Conservation (phyloP, 2,329 filamentous ascomycete genomes). For the Paramyrothecium roridum region DNA sequence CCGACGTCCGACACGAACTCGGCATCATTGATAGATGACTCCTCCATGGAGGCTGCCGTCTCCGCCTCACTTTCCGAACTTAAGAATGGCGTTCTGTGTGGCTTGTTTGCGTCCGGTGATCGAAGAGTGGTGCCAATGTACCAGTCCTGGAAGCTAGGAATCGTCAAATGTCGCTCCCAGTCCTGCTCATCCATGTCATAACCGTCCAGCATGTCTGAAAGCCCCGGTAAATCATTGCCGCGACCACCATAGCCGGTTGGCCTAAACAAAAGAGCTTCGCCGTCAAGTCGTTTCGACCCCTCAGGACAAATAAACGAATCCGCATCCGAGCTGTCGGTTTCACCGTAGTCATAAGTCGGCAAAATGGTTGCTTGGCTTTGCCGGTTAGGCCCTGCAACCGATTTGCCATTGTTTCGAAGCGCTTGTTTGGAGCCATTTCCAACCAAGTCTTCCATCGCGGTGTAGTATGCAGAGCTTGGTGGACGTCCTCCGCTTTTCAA, state of each 20-base stretch:
- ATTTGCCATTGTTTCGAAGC: too few species aligned
- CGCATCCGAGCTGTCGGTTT: constrained; percentile 21
- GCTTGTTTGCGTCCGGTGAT: not conserved
- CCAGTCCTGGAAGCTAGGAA: not conserved
- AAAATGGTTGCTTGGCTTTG: too few species aligned
- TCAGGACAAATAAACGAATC: constrained; percentile 21
- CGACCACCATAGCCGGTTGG: constrained; percentile 17
- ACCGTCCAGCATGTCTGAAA: constrained; percentile 17
- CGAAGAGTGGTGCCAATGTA: not conserved
- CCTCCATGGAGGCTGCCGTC: not conserved
- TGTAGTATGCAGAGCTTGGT: constrained; percentile 6
- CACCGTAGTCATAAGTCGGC: not conserved
- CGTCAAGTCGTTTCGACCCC: constrained; percentile 8
- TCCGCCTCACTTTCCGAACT: not conserved
- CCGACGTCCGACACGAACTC: not conserved
- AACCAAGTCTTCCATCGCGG: constrained; percentile 8
- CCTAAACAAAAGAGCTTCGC: constrained; percentile 20
- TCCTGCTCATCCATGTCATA: not conserved
- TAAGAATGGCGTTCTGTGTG: not conserved
- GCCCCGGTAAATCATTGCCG: constrained; percentile 20
- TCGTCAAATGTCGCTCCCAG: not conserved
- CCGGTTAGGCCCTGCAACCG: too few species aligned
- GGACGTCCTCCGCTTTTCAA: constrained; percentile 1
- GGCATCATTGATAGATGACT: not conserved
- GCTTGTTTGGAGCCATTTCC: too few species aligned